A percentile compares a stretch with the other conserved stretches of the same genome.
Evolutionary conservation across 371 early-diverging fungal species (phyloP).

Genomic region (Haplosporangium sp.): DNA sequence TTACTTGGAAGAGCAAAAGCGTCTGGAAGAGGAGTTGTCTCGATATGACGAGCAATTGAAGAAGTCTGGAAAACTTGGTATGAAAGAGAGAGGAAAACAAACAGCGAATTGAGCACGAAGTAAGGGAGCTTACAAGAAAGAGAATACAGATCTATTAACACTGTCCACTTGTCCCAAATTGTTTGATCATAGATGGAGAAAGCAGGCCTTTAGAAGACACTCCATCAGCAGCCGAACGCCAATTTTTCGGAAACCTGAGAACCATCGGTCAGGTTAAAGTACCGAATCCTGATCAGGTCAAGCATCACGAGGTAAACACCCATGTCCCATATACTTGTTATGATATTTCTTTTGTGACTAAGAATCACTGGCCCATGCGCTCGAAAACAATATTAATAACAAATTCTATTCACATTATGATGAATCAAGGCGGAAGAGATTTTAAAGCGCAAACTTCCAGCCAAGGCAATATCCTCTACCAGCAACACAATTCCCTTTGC

Average conservation of each 20-base stretch:
- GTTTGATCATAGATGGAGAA: constrained; percentile 29
- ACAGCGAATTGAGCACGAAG: background rate
- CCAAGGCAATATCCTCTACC: constrained; percentile 27
- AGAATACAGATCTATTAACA: background rate
- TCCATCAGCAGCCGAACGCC: constrained; percentile 47
- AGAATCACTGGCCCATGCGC: too few species aligned
- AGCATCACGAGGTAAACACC: constrained; percentile 41
- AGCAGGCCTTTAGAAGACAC: constrained; percentile 49
- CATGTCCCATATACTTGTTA: background rate
- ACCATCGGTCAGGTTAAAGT: constrained; percentile 45
- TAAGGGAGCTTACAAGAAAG: background rate
- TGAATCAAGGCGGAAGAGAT: constrained; percentile 37
- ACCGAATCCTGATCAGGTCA: constrained; percentile 45
- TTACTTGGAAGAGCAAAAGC: constrained; percentile 37
- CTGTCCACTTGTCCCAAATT: background rate
- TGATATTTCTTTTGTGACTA: too few species aligned
- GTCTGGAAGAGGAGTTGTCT: constrained; percentile 38
- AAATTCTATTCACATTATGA: background rate
- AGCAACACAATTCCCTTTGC: constrained; percentile 7
- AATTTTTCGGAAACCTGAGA: constrained; percentile 53
- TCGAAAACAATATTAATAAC: background rate
- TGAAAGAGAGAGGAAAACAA: background rate
- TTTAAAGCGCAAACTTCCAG: constrained; percentile 41
- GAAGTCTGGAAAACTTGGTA: constrained; percentile 33
- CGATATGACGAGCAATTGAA: constrained; percentile 31